phyloP scores from a whole-genome alignment of 768 basidiomycete species.

The Tephrocybe sp. region DNA sequence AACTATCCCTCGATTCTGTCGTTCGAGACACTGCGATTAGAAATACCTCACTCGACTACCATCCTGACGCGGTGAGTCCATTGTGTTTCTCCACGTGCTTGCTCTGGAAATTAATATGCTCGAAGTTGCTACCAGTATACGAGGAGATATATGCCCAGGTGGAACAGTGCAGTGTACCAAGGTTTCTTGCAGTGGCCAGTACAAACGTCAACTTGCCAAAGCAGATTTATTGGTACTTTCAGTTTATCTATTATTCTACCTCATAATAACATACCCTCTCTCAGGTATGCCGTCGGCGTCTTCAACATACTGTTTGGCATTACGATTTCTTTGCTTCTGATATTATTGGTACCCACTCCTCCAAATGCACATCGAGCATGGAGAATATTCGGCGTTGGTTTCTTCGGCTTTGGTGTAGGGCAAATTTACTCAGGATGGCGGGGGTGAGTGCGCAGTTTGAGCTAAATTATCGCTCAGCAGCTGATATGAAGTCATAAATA shows the following conservation, averaged over 20 bases:
- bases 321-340: slow-evolving; percentile 25
- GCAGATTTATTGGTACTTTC: slow-evolving; percentile 31
- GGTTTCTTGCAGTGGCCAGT: slow-evolving; percentile 30
- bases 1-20: slow-evolving; percentile 23
- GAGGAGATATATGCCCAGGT: slow-evolving; percentile 30
- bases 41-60: slow-evolving; percentile 26
- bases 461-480: not conserved
- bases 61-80: slow-evolving; percentile 34
- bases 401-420: slow-evolving; percentile 27
- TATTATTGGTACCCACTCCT: slow-evolving; percentile 23
- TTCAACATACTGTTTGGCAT: slow-evolving; percentile 24
- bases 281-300: slow-evolving; percentile 30
- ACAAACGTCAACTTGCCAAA: slow-evolving; percentile 35
- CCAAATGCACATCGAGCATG: slow-evolving; percentile 25
- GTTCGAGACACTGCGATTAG: slow-evolving; percentile 27
- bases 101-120: not conserved
- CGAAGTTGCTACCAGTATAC: slow-evolving; percentile 33
- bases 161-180: slow-evolving; percentile 27
- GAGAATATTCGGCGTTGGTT: slow-evolving; percentile 29
- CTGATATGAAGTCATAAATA: slow-evolving; percentile 1
- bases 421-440: slow-evolving; percentile 32
- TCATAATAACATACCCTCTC: not conserved
- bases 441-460: slow-evolving; percentile 21
- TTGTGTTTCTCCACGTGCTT: not conserved
- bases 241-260: not conserved